These are phyloP conservation scores for Trypanosoma cruzi DNA, from an alignment of 208 protist genomes.

Conservation along the genomic window DNA sequence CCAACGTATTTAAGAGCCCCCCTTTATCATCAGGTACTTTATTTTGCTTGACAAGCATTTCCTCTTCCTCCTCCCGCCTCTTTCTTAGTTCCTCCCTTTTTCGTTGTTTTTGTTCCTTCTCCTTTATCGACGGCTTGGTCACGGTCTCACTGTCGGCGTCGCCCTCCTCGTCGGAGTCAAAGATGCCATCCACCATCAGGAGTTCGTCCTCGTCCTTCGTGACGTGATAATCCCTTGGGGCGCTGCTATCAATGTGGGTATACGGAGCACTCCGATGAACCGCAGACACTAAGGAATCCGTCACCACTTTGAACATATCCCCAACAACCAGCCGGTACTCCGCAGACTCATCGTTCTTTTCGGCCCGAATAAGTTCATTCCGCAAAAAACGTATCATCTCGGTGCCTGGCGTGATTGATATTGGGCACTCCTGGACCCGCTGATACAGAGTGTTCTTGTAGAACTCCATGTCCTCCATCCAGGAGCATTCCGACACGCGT, in stretches of 20 bases:
- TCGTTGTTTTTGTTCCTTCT: constrained; percentile 59
- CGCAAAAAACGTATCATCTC: constrained; percentile 78
- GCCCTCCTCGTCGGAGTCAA: constrained; percentile 79
- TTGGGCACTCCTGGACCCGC: constrained; percentile 65
- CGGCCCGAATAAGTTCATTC: constrained; percentile 70
- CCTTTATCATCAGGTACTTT: constrained; percentile 89
- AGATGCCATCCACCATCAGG: constrained; percentile 66
- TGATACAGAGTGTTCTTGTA: constrained; percentile 82
- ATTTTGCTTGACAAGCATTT: constrained; percentile 86
- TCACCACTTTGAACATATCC: constrained; percentile 85
- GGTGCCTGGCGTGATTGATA: constrained; percentile 60
- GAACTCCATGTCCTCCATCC: constrained; percentile 61
- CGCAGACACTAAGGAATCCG: constrained; percentile 81
- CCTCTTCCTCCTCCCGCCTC: constrained; percentile 84
- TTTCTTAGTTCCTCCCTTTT: constrained; percentile 76
- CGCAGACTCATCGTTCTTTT: constrained; percentile 51
- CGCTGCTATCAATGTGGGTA: constrained; percentile 79
- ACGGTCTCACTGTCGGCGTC: constrained; percentile 55
- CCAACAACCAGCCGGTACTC: constrained; percentile 71
- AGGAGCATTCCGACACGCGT: constrained; percentile 12
- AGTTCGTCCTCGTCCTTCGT: constrained; percentile 88
- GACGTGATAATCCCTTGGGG: constrained; percentile 55
- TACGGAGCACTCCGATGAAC: constrained; percentile 78
- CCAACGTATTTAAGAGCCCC: constrained; percentile 65
- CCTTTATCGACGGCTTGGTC: constrained; percentile 52